These are phyloP conservation scores for Aspergillus egyptiacus DNA, from an alignment of 495 filamentous ascomycete species.

Conservation along the genomic window DNA sequence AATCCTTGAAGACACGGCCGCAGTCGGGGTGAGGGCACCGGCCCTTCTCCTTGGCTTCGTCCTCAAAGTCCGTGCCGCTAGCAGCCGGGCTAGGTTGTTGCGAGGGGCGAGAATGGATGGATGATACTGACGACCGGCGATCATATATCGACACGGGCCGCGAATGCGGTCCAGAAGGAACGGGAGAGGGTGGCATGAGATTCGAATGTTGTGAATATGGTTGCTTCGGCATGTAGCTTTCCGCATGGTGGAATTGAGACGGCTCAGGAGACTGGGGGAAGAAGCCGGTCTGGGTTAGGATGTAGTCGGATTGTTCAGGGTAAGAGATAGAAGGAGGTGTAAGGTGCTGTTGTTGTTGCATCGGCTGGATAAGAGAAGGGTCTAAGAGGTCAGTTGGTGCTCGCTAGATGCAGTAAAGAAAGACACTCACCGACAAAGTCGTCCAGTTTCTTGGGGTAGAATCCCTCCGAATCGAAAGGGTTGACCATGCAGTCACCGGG, in stretches of 20 bases:
- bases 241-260: constrained; percentile 28
- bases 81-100: constrained; percentile 49
- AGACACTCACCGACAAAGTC: constrained; percentile 79
- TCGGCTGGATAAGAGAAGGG: constrained; percentile 54
- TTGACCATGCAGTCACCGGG: constrained; percentile 39
- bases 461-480: constrained; percentile 30
- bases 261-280: constrained; percentile 31
- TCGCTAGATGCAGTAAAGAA: constrained; percentile 6
- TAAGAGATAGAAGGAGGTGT: constrained; percentile 32
- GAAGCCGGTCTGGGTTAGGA: constrained; percentile 24
- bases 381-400: constrained; percentile 32
- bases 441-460: constrained; percentile 54
- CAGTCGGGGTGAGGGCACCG: constrained; percentile 81
- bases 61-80: constrained; percentile 50
- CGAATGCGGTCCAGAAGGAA: constrained; percentile 30
- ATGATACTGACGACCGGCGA: constrained; percentile 50
- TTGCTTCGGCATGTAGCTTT: constrained; percentile 25
- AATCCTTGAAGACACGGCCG: constrained; percentile 85
- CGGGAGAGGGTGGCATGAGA: constrained; percentile 33
- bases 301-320: constrained; percentile 26
- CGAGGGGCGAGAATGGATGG: constrained; percentile 50
- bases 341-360: constrained; percentile 21
- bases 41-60: constrained; percentile 59
- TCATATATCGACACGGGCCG: constrained; percentile 36
- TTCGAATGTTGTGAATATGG: constrained; percentile 25